Evolutionary conservation across 345 rosid genomes (phyloP), one percentile per base, ranked within the genome.

Genomic region (Ceriops tagal): DNA sequence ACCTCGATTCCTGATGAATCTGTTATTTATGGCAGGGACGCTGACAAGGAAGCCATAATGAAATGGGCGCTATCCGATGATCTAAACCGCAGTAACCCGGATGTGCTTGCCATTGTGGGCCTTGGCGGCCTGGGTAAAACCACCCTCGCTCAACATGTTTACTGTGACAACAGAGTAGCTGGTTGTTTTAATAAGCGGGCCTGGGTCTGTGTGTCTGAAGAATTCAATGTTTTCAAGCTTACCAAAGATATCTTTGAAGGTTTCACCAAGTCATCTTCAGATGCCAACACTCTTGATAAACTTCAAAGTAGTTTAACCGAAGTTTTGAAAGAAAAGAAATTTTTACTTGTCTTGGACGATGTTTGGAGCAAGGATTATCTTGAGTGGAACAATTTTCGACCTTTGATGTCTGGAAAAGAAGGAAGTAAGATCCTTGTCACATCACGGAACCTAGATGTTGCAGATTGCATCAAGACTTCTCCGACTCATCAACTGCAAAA

Each of bases 111-210:
- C 3, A 68, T 68, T 19, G 62, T 74, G 35, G 78, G 78, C 1
- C 20, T 64, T 47, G 63, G 67, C 21, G 71, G 77, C 7, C 5
- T 67, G 5, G 77, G 71, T n/a, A 73, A 73, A 51, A 73, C 73
- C 51, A 68, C 73, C 7, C 78, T 68, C 24, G 73, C 73, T 34
- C 78, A 64, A 32, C 19, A 57, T 2, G 65, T 67, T 15, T 74
- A 68, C 52, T 22, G 32, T 3, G 69, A 68, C 10, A 26, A 5
- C 1, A 43, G 1, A 43, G 1, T 0, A 3, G 0, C 0, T 13
- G 66, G 46, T 6, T 10, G 22, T 2, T 74, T 74, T 58, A 43
- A 64, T 11, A n/a, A 30, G 34, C 49, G 24, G 21, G 60, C 13
- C 0, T 74, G 73, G 73, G 64, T 69, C 7, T 68, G 46, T 31